Conservation (phyloP, 768 basidiomycete species). For the Pulveroboletus ravenelii region DNA sequence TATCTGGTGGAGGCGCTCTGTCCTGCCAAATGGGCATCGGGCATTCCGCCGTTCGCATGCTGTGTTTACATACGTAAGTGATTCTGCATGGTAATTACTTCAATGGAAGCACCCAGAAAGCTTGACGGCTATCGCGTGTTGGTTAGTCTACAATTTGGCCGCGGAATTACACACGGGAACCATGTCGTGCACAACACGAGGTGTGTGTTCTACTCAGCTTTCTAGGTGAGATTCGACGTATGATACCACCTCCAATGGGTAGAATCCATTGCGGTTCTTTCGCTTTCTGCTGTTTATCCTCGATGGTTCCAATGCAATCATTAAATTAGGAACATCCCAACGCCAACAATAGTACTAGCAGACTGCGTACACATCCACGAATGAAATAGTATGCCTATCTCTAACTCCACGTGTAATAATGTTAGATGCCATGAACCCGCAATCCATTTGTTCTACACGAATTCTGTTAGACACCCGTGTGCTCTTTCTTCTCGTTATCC, state of each 20-base stretch:
- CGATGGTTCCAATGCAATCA: neutral
- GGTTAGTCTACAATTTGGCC: constrained; percentile 8
- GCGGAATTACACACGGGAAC: constrained; percentile 22
- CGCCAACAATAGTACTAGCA: neutral
- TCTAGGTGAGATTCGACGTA: constrained; percentile 10
- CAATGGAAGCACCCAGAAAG: constrained; percentile 8
- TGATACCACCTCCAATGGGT: neutral
- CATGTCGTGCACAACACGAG: constrained; percentile 10
- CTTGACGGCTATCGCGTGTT: constrained; percentile 18
- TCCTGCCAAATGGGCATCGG: constrained; percentile 5
- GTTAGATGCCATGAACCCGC: constrained; percentile 9
- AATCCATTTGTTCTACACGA: constrained; percentile 10
- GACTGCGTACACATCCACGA: neutral
- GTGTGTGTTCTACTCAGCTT: constrained; percentile 4
- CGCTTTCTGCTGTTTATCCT: neutral
- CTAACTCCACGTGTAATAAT: constrained; percentile 17
- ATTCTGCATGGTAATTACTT: constrained; percentile 4
- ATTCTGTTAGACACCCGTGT: constrained; percentile 1
- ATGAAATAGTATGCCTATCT: constrained; percentile 3
- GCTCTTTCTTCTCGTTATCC: constrained; percentile 18
- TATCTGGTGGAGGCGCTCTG: neutral
- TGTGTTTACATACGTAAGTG: constrained; percentile 6
- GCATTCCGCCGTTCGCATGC: constrained; percentile 2
- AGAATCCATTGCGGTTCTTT: constrained; percentile 1
- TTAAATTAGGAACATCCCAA: neutral